Percentiles rank a stretch among this genome's conserved stretches.
Evolutionary conservation across 1,139 yeast species (phyloP).

Genomic region (Debaryomycetaceae sp.): DNA sequence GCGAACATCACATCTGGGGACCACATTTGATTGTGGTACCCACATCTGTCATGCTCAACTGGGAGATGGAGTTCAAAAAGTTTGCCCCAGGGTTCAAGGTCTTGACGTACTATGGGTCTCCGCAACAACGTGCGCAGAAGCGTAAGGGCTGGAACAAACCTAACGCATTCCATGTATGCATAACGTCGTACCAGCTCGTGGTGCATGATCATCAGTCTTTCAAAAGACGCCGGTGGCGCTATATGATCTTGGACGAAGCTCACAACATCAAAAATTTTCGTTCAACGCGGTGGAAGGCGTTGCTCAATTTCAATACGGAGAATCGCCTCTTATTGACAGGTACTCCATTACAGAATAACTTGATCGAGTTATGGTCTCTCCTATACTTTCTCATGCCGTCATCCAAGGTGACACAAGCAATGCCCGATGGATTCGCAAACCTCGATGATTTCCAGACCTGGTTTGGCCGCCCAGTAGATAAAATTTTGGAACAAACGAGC

Average conservation of each 20-base stretch:
- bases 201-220: conserved; percentile 95
- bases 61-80: conserved; percentile 99
- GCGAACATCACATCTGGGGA: conserved; percentile 94
- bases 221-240: conserved; percentile 86
- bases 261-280: conserved; percentile 95
- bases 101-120: conserved; percentile 93
- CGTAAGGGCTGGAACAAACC: conserved; percentile 97
- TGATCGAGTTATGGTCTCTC: conserved; percentile 90
- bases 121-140: conserved; percentile 91
- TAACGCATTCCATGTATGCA: conserved; percentile 92
- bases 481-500: conserved; percentile 62
- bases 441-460: conserved; percentile 93
- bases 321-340: conserved; percentile 85
- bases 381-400: conserved; percentile 94
- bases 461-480: conserved; percentile 97
- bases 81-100: conserved; percentile 98
- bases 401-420: conserved; percentile 51
- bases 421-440: conserved; percentile 96
- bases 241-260: conserved; percentile 96
- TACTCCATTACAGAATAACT: conserved; percentile 87
- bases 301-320: conserved; percentile 85
- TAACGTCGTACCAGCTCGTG: conserved; percentile 91
- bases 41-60: conserved; percentile 94
- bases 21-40: conserved; percentile 97
- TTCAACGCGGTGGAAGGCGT: conserved; percentile 94